These are phyloP conservation scores for Aurinia saxatilis DNA, from an alignment of 345 rosid species.

Conservation along the genomic window DNA sequence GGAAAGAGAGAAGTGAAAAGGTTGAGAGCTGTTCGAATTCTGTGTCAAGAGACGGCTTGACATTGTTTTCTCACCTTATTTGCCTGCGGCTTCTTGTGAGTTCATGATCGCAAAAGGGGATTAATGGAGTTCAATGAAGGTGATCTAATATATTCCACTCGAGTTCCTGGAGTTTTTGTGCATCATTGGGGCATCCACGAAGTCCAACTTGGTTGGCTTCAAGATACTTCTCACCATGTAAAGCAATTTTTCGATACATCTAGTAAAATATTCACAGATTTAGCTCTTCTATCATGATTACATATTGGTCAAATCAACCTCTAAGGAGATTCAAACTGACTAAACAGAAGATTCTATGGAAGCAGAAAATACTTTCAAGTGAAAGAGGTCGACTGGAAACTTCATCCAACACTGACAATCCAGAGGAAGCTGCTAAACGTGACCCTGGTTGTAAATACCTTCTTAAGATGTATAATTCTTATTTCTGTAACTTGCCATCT, in stretches of 20 bases:
- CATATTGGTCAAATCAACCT: constrained; percentile 10
- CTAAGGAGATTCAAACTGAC: no score
- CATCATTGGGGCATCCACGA: no score
- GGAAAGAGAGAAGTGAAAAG: constrained; percentile 8
- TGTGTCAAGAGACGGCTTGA: constrained; percentile 41
- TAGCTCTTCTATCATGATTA: neutral
- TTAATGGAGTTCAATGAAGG: constrained; percentile 32
- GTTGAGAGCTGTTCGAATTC: constrained; percentile 17
- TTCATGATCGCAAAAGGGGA: constrained; percentile 55
- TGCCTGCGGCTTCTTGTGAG: constrained; percentile 54
- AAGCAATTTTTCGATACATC: neutral
- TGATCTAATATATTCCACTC: neutral
- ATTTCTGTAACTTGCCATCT: no score
- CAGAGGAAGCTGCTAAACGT: no score
- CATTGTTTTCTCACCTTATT: constrained; percentile 73
- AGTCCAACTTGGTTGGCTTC: constrained; percentile 79
- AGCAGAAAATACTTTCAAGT: no score
- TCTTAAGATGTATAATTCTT: no score
- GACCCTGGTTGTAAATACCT: no score
- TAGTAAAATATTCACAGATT: neutral
- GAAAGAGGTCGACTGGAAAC: no score
- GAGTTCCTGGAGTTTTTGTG: no score
- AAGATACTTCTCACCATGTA: constrained; percentile 31
- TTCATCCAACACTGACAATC: no score
- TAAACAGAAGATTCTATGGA: no score